Conservation (phyloP, 208 protist species). For the Acanthamoeba sp. region DNA sequence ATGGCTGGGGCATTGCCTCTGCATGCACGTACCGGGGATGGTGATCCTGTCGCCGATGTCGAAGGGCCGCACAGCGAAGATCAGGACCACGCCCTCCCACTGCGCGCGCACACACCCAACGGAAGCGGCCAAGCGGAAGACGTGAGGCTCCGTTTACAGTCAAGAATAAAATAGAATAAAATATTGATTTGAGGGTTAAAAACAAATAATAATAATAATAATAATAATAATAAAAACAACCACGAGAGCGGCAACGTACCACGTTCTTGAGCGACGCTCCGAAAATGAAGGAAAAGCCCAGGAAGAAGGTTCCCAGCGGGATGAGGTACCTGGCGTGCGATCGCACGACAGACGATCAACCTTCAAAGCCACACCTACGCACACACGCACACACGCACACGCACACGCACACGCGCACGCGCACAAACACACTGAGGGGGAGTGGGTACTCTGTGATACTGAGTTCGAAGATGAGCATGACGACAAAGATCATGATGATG, state of each 20-base stretch:
- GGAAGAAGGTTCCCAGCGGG: constrained; percentile 38
- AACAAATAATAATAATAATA: too few relatives aligned
- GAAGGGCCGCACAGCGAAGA: neutral
- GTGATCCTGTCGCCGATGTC: constrained; percentile 34
- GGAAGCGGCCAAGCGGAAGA: too few relatives aligned
- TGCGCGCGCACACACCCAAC: neutral
- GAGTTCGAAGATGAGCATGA: constrained; percentile 45
- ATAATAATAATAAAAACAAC: too few relatives aligned
- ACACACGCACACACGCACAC: too few relatives aligned
- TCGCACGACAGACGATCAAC: too few relatives aligned
- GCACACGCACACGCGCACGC: too few relatives aligned
- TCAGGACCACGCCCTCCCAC: constrained; percentile 19
- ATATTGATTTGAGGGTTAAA: too few relatives aligned
- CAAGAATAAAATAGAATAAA: too few relatives aligned
- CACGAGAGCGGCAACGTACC: neutral
- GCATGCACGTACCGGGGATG: neutral
- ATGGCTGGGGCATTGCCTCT: neutral
- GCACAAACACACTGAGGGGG: too few relatives aligned
- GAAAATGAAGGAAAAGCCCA: constrained; percentile 64
- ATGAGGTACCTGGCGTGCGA: neutral
- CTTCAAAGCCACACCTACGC: too few relatives aligned
- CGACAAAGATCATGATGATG: neutral
- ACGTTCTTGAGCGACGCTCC: constrained; percentile 36
- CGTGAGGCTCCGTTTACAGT: too few relatives aligned
- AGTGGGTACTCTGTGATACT: neutral